Evolutionary conservation across 176 grass and related monocot species (phyloP).

Genomic region (Oryza coarctata): DNA sequence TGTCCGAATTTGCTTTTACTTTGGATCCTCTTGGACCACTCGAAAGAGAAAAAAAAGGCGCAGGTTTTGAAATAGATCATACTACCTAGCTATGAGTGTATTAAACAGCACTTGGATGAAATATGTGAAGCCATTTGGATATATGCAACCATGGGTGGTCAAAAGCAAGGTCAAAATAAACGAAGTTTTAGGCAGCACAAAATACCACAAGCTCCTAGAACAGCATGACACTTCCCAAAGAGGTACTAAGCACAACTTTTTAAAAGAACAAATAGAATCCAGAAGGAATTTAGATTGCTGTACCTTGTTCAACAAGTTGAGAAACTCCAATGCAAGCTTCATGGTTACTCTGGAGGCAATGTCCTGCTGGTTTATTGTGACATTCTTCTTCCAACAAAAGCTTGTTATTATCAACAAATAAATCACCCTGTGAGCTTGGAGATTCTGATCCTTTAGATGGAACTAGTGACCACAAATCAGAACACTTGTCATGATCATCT

Average conservation of each 20-base stretch:
- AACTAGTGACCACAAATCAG: slow-evolving; percentile 46
- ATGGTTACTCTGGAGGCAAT: slow-evolving; percentile 31
- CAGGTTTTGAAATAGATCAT: slow-evolving; percentile 1
- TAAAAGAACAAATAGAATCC: slow-evolving; percentile 4
- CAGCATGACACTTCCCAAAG: neutral
- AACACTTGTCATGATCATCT: slow-evolving; percentile 35
- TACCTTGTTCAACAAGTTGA: slow-evolving; percentile 45
- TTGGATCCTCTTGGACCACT: neutral
- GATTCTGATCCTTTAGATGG: slow-evolving; percentile 42
- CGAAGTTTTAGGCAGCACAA: slow-evolving; percentile 6
- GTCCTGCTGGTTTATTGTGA: slow-evolving; percentile 37
- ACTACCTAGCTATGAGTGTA: neutral
- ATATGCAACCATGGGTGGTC: neutral
- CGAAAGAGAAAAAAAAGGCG: neutral
- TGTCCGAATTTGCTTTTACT: neutral
- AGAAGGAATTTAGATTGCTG: neutral
- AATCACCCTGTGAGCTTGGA: slow-evolving; percentile 20
- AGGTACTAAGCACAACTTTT: slow-evolving; percentile 11
- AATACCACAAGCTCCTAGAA: slow-evolving; percentile 1
- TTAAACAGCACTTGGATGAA: neutral
- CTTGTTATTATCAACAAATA: slow-evolving; percentile 31
- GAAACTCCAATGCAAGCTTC: slow-evolving; percentile 26
- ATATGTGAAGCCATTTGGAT: slow-evolving; percentile 17
- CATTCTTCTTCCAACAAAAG: slow-evolving; percentile 44
- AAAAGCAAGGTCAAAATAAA: slow-evolving; percentile 14